A percentile compares a stretch with the other conserved stretches of the same genome.
Conservation (phyloP, 176 grass and related monocot species). For the Oryza coarctata region DNA sequence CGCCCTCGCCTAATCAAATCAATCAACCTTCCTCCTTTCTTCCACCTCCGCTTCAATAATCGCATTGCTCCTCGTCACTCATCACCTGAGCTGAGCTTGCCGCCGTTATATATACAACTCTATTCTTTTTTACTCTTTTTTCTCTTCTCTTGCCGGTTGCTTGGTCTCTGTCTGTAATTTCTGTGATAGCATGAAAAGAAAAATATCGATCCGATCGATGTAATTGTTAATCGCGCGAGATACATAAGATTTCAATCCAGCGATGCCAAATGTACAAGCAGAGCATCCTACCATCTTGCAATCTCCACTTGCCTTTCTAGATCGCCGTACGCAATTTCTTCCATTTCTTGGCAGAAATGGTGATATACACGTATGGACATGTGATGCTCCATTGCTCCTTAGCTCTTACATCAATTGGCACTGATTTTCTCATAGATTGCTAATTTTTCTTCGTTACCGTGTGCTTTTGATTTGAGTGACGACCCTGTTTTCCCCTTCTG, state of each 20-base stretch:
- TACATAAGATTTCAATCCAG: conserved; percentile 36
- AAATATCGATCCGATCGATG: conserved; percentile 9
- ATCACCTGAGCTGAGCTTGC: conserved; percentile 1
- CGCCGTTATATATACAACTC: conserved; percentile 37
- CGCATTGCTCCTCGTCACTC: background rate
- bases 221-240: conserved; percentile 27
- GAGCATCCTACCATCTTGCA: conserved; percentile 14
- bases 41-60: background rate
- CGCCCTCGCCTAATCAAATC: conserved; percentile 18
- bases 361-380: background rate
- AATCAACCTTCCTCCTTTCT: background rate
- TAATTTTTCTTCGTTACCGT: too few species aligned
- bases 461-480: too few species aligned
- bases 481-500: too few species aligned
- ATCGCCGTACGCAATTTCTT: background rate
- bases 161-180: conserved; percentile 41
- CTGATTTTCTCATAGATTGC: too few species aligned
- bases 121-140: conserved; percentile 22
- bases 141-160: background rate
- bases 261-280: conserved; percentile 48
- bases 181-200: conserved; percentile 40
- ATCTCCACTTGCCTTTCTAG: background rate
- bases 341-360: background rate
- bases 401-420: too few species aligned
- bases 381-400: too few species aligned